Percentiles rank a stretch among this genome's conserved stretches.
Conservation (phyloP, 2,329 filamentous ascomycete genomes). For the Epicoccum nigrum region DNA sequence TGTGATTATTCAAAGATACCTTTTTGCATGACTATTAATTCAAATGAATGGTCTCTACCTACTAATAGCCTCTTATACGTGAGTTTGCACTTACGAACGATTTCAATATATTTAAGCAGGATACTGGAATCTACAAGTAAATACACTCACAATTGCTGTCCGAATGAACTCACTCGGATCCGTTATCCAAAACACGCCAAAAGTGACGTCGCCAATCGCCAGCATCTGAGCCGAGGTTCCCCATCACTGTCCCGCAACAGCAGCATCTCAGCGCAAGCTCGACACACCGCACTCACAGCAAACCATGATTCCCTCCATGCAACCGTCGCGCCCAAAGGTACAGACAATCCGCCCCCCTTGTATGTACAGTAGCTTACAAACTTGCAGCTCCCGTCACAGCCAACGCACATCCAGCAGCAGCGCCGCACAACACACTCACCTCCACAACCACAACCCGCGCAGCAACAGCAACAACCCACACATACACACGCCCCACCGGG, state of each 20-base stretch:
- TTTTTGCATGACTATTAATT: too few species aligned
- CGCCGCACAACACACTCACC: slow-evolving; percentile 29
- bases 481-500: not conserved
- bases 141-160: not conserved
- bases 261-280: slow-evolving; percentile 6
- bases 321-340: slow-evolving; percentile 51
- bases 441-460: slow-evolving; percentile 10
- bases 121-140: too few species aligned
- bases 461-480: not conserved
- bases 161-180: not conserved
- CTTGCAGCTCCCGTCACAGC: slow-evolving; percentile 16
- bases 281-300: slow-evolving; percentile 12
- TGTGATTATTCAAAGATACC: not conserved
- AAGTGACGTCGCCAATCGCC: slow-evolving; percentile 14
- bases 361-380: slow-evolving; percentile 21
- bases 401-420: slow-evolving; percentile 33
- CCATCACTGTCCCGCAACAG: slow-evolving; percentile 9
- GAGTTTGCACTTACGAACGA: too few species aligned
- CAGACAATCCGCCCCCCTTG: too few species aligned
- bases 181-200: too few species aligned
- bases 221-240: slow-evolving; percentile 11
- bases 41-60: too few species aligned
- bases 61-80: too few species aligned
- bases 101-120: too few species aligned
- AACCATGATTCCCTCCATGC: slow-evolving; percentile 48